Base-by-base conservation (phyloP, 495 filamentous ascomycete species). In the Tricharina praecox region DNA sequence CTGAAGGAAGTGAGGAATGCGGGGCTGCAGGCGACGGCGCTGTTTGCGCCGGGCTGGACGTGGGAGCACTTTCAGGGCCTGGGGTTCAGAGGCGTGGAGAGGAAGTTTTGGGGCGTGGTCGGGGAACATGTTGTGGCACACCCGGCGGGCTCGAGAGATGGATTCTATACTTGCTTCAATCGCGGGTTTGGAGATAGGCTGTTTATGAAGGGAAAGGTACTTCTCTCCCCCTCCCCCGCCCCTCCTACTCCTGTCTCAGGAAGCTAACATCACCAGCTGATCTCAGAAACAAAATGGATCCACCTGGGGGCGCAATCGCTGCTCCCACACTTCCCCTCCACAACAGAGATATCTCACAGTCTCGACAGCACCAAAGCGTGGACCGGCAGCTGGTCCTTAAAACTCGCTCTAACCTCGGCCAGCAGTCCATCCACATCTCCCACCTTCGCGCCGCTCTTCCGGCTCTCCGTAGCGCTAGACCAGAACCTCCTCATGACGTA, bases 41-140 rank as follows among this genome's bases (percentile, higher is more conserved):
- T 68, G 3, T 69, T 69, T 50, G 67, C 62, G 4, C 66, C 67
- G 11, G 67, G 67, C 8, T 68, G 66, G 67, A 62, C 61, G n/a
- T 68, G 59, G 49, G 65, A 69, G 51, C 60, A 68, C 41, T 68
- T 66, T 44, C 48, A 55, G 11, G 47, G 41, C 10, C 41, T 49
- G 15, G 39, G 58, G 41, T 64, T 62, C 10, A 42, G 55, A 35
- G 28, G 23, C 13, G 54, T 67, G 23, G 64, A 69, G 30, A 47
- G 45, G 13, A 48, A 58, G 11, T 60, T 68, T 47, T 69, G 67
- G 67, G 42, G 61, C 15, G 67, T 63, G 15, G 42, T 45, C 13
- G 54, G 38, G 44, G 4, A 13, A 37, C 7, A 10, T 13, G 30
- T 62, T n/a, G 54, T 16, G 44, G 47, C 19, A 51, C 53, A 40